Evolutionary conservation across 306 rosid genomes (phyloP).

Genomic region (Boehmeria nivea): DNA sequence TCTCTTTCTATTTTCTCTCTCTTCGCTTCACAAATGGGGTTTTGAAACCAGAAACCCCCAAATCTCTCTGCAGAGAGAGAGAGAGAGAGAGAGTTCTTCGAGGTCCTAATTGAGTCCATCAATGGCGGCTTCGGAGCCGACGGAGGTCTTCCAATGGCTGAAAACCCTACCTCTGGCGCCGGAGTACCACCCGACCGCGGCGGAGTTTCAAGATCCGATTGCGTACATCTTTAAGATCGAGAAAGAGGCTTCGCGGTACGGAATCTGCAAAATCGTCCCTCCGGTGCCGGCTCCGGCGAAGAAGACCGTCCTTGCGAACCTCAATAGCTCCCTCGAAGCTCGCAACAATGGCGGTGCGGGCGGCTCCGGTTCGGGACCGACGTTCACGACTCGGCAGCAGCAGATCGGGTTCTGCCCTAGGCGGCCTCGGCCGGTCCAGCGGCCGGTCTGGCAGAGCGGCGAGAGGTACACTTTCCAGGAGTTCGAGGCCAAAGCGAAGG

Average conservation of each 20-base stretch:
- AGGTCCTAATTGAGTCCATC: background rate
- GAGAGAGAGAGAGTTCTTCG: background rate
- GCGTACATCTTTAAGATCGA: slow-evolving; percentile 98
- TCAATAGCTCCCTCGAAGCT: slow-evolving; percentile 54
- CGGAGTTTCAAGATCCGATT: slow-evolving; percentile 98
- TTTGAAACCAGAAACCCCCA: slow-evolving; percentile 36
- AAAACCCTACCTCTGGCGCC: slow-evolving; percentile 85
- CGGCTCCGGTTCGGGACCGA: slow-evolving; percentile 24
- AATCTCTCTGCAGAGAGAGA: background rate
- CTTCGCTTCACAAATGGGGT: slow-evolving; percentile 27
- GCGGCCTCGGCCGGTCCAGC: slow-evolving; percentile 59
- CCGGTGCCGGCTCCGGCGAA: slow-evolving; percentile 71
- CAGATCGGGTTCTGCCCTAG: slow-evolving; percentile 99
- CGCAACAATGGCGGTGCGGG: slow-evolving; percentile 32
- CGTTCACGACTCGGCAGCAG: slow-evolving; percentile 98
- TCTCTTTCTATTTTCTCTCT: slow-evolving; percentile 5
- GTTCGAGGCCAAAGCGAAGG: slow-evolving; percentile 76
- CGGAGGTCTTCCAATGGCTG: slow-evolving; percentile 90
- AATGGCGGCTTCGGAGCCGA: slow-evolving; percentile 46
- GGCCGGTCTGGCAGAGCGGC: slow-evolving; percentile 99
- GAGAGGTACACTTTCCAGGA: slow-evolving; percentile 63
- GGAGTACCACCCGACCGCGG: slow-evolving; percentile 61
- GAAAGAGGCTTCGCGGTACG: slow-evolving; percentile 83
- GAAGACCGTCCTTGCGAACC: slow-evolving; percentile 76
- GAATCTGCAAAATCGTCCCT: slow-evolving; percentile 96